Evolutionary conservation across 2,329 filamentous ascomycete genomes (phyloP).

Genomic region (Trichoderma atrobrunneum): DNA sequence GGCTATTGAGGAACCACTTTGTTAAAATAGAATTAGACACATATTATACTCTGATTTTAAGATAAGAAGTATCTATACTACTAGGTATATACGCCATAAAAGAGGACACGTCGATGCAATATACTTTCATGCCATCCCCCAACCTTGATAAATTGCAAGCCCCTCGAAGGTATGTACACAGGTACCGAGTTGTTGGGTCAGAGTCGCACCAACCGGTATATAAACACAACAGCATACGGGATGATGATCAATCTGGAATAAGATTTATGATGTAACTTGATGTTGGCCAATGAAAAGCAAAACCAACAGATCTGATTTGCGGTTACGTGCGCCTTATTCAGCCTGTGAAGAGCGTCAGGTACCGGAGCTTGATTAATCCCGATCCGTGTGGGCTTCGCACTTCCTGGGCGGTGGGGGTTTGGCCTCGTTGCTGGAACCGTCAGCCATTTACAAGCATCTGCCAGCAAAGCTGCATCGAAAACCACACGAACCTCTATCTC

Average conservation of each 20-base stretch:
- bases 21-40: background rate
- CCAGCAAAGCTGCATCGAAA: background rate
- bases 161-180: background rate
- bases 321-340: background rate
- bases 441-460: background rate
- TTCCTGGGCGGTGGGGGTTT: constrained; percentile 8
- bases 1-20: background rate
- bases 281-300: background rate
- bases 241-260: background rate
- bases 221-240: background rate
- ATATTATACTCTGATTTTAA: background rate
- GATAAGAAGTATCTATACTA: background rate
- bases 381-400: background rate
- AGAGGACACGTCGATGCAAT: background rate
- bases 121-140: background rate
- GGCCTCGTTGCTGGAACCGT: background rate
- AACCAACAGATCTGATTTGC: background rate
- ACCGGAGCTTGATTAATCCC: constrained; percentile 11
- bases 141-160: background rate
- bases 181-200: background rate
- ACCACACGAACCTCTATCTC: background rate
- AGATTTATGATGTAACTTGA: background rate
- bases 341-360: background rate
- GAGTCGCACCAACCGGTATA: background rate
- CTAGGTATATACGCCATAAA: background rate